Percentiles rank a stretch among this genome's conserved stretches.
These are phyloP conservation scores for Boehmeria nivea DNA, from an alignment of 306 rosid species.

Conservation along the genomic window DNA sequence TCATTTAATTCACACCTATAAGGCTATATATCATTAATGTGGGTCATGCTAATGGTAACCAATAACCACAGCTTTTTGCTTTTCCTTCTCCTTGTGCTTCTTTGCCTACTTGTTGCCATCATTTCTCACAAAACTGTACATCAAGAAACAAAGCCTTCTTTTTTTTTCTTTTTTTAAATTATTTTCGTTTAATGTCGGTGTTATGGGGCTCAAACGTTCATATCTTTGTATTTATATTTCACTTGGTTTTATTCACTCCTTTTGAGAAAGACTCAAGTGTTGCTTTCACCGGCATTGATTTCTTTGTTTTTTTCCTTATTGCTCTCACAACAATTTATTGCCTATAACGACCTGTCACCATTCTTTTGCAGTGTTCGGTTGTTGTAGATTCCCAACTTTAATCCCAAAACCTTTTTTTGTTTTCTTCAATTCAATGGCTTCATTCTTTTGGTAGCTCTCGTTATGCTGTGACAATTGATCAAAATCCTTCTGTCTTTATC, in stretches of 20 bases:
- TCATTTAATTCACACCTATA: slow-evolving; percentile 51
- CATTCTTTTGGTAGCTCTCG: slow-evolving; percentile 35
- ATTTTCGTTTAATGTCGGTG: slow-evolving; percentile 44
- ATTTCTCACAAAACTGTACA: slow-evolving; percentile 20
- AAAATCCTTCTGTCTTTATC: slow-evolving; percentile 3
- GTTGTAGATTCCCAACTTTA: slow-evolving; percentile 28
- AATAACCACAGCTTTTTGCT: slow-evolving; percentile 7
- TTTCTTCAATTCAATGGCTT: slow-evolving; percentile 23
- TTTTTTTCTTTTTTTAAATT: not conserved
- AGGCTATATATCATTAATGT: slow-evolving; percentile 41
- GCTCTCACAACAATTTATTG: slow-evolving; percentile 39
- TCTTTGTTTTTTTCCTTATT: slow-evolving; percentile 16
- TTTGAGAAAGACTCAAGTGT: slow-evolving; percentile 28
- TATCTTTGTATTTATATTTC: slow-evolving; percentile 15
- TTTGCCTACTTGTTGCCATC: too few relatives aligned
- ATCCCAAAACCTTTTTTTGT: slow-evolving; percentile 21
- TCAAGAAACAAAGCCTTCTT: not conserved
- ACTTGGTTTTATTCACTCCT: slow-evolving; percentile 39
- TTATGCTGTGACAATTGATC: too few relatives aligned
- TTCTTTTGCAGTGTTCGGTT: slow-evolving; percentile 34
- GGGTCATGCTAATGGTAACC: slow-evolving; percentile 36
- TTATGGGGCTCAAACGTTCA: slow-evolving; percentile 31
- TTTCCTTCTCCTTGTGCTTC: too few relatives aligned
- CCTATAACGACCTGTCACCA: slow-evolving; percentile 33
- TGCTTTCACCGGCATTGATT: slow-evolving; percentile 40